These are phyloP conservation scores for Schizophyllum amplum DNA, from an alignment of 1,284 basidiomycete species.

Conservation along the genomic window DNA sequence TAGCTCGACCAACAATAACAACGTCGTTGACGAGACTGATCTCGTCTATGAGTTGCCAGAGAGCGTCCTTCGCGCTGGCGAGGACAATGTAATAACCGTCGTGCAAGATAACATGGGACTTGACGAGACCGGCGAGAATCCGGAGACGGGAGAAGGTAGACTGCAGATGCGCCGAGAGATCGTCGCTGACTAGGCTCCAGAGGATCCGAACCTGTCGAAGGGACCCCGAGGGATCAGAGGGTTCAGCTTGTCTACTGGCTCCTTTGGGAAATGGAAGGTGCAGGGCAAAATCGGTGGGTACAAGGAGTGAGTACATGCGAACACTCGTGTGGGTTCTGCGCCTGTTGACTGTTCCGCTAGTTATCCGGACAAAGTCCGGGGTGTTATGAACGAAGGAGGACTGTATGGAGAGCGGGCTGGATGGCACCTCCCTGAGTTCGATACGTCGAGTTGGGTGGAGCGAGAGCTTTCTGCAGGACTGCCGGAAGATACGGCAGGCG, in stretches of 20 bases:
- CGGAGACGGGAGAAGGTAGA: conserved; percentile 27
- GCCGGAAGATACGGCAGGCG: conserved; percentile 46
- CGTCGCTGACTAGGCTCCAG: conserved; percentile 10
- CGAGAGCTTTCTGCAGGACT: conserved; percentile 50
- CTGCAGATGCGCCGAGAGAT: neutral
- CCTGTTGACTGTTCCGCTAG: neutral
- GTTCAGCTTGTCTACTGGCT: conserved; percentile 52
- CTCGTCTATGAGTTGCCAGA: conserved; percentile 53
- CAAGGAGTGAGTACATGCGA: conserved; percentile 40
- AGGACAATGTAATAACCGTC: conserved; percentile 69
- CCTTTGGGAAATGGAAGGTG: conserved; percentile 67
- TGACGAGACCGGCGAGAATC: conserved; percentile 37
- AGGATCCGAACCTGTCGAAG: conserved; percentile 36
- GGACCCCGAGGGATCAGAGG: conserved; percentile 75
- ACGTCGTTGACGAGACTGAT: conserved; percentile 56
- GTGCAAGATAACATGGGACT: conserved; percentile 80
- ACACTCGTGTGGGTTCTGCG: neutral
- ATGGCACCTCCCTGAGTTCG: conserved; percentile 76
- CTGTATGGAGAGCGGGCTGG: conserved; percentile 70
- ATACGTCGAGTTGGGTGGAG: conserved; percentile 49
- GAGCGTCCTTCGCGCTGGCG: conserved; percentile 35
- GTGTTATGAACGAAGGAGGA: conserved; percentile 71
- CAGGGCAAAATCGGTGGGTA: conserved; percentile 80
- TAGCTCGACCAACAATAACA: conserved; percentile 56
- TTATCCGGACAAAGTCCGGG: conserved; percentile 17